Conservation (phyloP, 1,284 basidiomycete genomes). For the Rhodofomes roseus region DNA sequence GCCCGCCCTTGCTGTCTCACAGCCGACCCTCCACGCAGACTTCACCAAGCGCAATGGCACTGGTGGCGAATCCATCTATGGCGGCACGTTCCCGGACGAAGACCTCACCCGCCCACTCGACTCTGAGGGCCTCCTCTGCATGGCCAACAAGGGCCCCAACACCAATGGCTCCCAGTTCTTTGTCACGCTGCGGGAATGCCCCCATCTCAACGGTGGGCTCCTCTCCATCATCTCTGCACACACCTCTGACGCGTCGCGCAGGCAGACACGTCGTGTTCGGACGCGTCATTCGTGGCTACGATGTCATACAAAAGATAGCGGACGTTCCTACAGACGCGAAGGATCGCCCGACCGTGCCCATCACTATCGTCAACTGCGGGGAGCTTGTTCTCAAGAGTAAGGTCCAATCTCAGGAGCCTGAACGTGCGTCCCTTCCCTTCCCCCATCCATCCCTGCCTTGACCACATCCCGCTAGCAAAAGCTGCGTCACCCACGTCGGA, state of each 20-base stretch:
- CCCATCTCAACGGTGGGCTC: slow-evolving; percentile 60
- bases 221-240: background rate
- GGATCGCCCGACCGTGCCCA: slow-evolving; percentile 65
- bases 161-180: slow-evolving; percentile 86
- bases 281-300: slow-evolving; percentile 57
- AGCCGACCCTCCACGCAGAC: slow-evolving; percentile 36
- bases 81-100: slow-evolving; percentile 72
- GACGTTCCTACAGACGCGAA: slow-evolving; percentile 62
- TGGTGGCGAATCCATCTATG: slow-evolving; percentile 84
- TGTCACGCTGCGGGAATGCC: slow-evolving; percentile 69
- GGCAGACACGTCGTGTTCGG: slow-evolving; percentile 83
- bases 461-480: background rate
- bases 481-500: slow-evolving; percentile 14
- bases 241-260: slow-evolving; percentile 14
- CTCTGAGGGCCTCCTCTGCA: slow-evolving; percentile 68
- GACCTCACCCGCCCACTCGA: slow-evolving; percentile 67
- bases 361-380: slow-evolving; percentile 79
- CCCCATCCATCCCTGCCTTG: too few relatives aligned
- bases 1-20: background rate
- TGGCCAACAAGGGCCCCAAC: slow-evolving; percentile 81
- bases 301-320: slow-evolving; percentile 51
- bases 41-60: slow-evolving; percentile 77
- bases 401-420: slow-evolving; percentile 13
- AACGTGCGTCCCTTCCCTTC: slow-evolving; percentile 9
- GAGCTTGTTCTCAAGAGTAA: slow-evolving; percentile 73